Evolutionary conservation across 1,284 basidiomycete species (phyloP), one percentile per base, ranked within the genome.

Genomic region (Naganishia sp.): DNA sequence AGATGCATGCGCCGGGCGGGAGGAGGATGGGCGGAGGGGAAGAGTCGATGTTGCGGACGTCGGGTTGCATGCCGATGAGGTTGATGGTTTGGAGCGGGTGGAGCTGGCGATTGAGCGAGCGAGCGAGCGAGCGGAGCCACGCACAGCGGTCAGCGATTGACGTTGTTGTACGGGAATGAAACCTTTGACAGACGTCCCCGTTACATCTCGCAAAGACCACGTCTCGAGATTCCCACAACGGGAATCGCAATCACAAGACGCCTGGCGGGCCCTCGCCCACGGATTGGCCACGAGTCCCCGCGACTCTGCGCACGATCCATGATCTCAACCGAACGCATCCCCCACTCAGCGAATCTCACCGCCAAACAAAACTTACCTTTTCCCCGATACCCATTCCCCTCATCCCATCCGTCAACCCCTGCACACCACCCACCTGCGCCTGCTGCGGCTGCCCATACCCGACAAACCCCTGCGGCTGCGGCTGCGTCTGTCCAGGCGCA

Each of bases 11-110:
- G 66, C 82, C 82, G n/a, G 92, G 88, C 1, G 96, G 94, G 10
- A 99, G 84, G 28, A 89, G 84, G 69, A 95, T 92, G 70, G 92
- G 88, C 7, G 95, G 96, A 7, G 95, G 94, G 1, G 89, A 87
- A 42, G 85, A 83, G 55, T 86, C 83, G 61, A 98, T 82, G 67
- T 92, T 92, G 63, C 86, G 85, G 13, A 95, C 92, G 77, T 98
- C 92, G 42, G 94, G 90, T 45, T 92, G 91, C 45, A 89, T 86
- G 6, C 90, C 91, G 74, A 97, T 86, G 60, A 97, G 84, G 81
- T 97, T 96, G 68, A 90, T 85, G 0, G 90, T 93, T 66, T 65
- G 68, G 73, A 97, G 86, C 58, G 96, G 84, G 80, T 97, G 96
- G 67, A 90, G 85, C 0, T 90, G 92, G 63, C 63, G 67, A n/a